A percentile compares a stretch with the other conserved stretches of the same genome.
Conservation (phyloP, 331 rosid species). For the Cydonia oblonga region DNA sequence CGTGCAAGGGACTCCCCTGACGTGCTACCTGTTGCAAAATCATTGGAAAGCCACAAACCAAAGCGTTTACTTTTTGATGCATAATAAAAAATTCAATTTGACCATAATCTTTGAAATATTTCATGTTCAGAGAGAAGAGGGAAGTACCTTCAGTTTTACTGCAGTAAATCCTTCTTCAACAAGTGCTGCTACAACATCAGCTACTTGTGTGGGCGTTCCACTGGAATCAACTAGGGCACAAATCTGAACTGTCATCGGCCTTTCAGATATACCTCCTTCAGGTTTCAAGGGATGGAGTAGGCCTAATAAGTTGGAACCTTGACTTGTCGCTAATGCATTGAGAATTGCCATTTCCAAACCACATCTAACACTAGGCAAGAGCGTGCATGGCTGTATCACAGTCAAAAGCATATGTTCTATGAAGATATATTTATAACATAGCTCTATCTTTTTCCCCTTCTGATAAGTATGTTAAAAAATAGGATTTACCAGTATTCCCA, state of each 20-base stretch:
- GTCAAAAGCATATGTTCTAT: conserved; percentile 1
- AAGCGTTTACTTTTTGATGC: background rate
- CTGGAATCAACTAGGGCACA: conserved; percentile 69
- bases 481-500: conserved; percentile 69
- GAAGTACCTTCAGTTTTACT: conserved; percentile 58
- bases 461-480: background rate
- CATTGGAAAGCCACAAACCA: background rate
- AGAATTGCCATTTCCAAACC: conserved; percentile 98
- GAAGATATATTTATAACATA: background rate
- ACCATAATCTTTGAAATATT: background rate
- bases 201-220: conserved; percentile 68
- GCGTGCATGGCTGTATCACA: conserved; percentile 59
- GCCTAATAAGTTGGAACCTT: conserved; percentile 48
- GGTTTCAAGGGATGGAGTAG: conserved; percentile 35
- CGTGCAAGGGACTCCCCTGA: conserved; percentile 47
- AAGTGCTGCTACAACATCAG: conserved; percentile 48
- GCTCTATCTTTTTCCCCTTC: background rate
- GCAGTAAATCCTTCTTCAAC: conserved; percentile 79
- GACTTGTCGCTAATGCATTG: conserved; percentile 62
- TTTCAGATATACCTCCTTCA: conserved; percentile 20
- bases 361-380: conserved; percentile 95
- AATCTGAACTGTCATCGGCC: conserved; percentile 43
- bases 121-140: background rate
- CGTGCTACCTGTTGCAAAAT: conserved; percentile 60
- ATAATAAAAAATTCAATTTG: conserved; percentile 9